These are phyloP conservation scores for Sclerotinia trifoliorum DNA, from an alignment of 2,329 filamentous ascomycete species.

Conservation along the genomic window DNA sequence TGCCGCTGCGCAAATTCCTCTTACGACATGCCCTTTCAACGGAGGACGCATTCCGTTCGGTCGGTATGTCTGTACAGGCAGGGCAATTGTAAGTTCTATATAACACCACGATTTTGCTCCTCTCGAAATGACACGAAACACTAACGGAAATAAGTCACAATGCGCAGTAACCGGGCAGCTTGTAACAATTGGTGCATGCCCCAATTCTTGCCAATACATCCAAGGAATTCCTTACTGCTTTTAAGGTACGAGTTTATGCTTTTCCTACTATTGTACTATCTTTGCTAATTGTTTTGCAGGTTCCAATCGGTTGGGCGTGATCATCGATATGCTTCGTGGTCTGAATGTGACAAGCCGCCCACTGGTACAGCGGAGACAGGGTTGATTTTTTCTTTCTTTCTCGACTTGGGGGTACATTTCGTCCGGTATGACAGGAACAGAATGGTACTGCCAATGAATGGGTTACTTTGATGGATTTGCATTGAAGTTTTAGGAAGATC, in stretches of 20 bases:
- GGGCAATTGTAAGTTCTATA: neutral
- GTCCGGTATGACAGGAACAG: neutral
- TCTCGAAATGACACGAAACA: neutral
- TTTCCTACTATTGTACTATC: neutral
- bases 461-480: neutral
- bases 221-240: slow-evolving; percentile 2
- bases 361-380: neutral
- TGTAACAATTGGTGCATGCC: neutral
- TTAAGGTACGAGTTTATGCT: neutral
- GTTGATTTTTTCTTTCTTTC: neutral
- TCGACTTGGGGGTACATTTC: neutral
- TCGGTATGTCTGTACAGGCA: neutral
- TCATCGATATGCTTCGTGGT: neutral
- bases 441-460: neutral
- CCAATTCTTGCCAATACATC: neutral
- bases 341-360: neutral
- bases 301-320: neutral
- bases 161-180: slow-evolving; percentile 1
- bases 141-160: neutral
- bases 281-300: neutral
- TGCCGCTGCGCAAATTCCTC: neutral
- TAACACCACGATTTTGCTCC: neutral
- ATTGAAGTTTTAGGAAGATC: neutral
- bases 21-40: neutral
- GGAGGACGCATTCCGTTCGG: neutral